phyloP scores from a whole-genome alignment of 495 filamentous ascomycete genomes.

The Friedmanniomyces simplex region DNA sequence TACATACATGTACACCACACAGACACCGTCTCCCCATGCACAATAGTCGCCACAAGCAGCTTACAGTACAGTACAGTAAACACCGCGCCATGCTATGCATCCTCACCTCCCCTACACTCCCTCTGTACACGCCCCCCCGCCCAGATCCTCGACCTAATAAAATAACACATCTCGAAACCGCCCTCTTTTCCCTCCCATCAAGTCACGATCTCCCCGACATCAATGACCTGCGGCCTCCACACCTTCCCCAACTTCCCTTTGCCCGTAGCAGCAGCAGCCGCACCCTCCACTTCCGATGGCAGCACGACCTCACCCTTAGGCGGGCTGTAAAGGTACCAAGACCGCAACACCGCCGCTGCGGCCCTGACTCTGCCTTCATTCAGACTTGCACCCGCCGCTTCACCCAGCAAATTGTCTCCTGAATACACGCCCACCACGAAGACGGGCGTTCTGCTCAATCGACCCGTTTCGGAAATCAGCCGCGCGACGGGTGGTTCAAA shows the following conservation, averaged over 20 bases:
- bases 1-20: neutral
- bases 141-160: conserved; percentile 3
- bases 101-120: neutral
- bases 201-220: conserved; percentile 80
- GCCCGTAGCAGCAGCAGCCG: conserved; percentile 35
- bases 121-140: neutral
- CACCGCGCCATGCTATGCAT: conserved; percentile 11
- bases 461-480: conserved; percentile 78
- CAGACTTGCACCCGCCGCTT: conserved; percentile 65
- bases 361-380: conserved; percentile 68
- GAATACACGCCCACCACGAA: conserved; percentile 92
- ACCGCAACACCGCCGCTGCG: conserved; percentile 71
- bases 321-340: conserved; percentile 93
- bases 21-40: neutral
- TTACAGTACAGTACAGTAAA: neutral
- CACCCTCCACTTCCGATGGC: conserved; percentile 67
- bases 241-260: conserved; percentile 43
- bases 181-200: conserved; percentile 33
- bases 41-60: no score
- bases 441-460: conserved; percentile 69
- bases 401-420: conserved; percentile 78
- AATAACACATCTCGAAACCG: neutral
- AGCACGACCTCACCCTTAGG: conserved; percentile 45
- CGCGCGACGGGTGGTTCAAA: conserved; percentile 83
- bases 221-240: conserved; percentile 79